These are phyloP conservation scores for Pisolithus thermaeus DNA, from an alignment of 1,284 basidiomycete species.

Conservation along the genomic window DNA sequence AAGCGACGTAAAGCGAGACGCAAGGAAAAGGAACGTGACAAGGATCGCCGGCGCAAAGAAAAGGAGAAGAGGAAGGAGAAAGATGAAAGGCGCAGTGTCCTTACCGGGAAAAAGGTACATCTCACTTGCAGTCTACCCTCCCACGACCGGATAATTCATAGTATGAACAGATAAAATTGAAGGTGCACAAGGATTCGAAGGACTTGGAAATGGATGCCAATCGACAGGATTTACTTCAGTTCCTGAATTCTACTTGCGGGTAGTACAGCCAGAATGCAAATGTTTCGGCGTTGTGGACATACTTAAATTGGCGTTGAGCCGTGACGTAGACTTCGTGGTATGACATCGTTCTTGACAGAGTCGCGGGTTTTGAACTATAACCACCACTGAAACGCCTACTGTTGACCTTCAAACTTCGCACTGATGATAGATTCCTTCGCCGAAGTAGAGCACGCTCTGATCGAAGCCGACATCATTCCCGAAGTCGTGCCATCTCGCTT, in stretches of 20 bases:
- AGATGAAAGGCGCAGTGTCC: constrained; percentile 40
- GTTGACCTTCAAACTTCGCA: neutral
- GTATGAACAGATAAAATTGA: constrained; percentile 49
- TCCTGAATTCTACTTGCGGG: constrained; percentile 46
- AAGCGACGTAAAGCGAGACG: constrained; percentile 17
- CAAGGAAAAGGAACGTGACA: constrained; percentile 18
- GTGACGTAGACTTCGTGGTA: neutral
- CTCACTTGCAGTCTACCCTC: neutral
- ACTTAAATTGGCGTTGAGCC: too few relatives aligned
- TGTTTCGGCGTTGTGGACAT: neutral
- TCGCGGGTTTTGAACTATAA: neutral
- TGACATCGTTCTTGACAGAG: neutral
- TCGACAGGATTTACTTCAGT: constrained; percentile 43
- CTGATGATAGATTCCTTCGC: constrained; percentile 33
- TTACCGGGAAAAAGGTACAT: constrained; percentile 51
- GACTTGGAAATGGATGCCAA: constrained; percentile 52
- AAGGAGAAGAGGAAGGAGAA: constrained; percentile 31
- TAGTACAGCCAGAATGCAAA: constrained; percentile 3
- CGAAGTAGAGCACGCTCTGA: constrained; percentile 35
- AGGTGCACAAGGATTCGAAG: constrained; percentile 50
- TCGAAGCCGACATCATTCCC: constrained; percentile 45
- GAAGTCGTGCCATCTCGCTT: constrained; percentile 49
- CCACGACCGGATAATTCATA: neutral
- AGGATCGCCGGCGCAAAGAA: constrained; percentile 31
- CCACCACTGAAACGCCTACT: neutral